These are phyloP conservation scores for Amanita molliuscula DNA, from an alignment of 768 basidiomycete genomes.

Conservation along the genomic window DNA sequence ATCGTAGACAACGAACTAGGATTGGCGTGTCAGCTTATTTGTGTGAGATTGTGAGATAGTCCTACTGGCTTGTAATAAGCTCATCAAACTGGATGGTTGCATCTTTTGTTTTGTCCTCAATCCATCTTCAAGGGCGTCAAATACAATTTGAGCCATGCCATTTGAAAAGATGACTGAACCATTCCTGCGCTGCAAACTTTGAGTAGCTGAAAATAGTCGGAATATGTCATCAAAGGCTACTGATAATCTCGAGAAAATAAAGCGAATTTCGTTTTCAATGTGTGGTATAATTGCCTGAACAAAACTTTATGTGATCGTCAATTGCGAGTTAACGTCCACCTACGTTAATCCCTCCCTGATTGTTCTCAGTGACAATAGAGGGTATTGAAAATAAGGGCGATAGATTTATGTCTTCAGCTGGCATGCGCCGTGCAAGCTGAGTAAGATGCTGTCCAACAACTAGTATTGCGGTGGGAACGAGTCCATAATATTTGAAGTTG, in stretches of 20 bases:
- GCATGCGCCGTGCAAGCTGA: slow-evolving; percentile 43
- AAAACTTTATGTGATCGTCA: slow-evolving; percentile 1
- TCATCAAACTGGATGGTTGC: slow-evolving; percentile 34
- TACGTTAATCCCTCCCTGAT: slow-evolving; percentile 49
- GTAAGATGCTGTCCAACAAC: slow-evolving; percentile 48
- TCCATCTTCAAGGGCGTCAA: slow-evolving; percentile 44
- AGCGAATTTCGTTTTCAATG: slow-evolving; percentile 52
- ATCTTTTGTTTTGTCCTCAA: slow-evolving; percentile 43
- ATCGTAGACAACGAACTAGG: slow-evolving; percentile 2
- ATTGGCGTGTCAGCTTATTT: neutral
- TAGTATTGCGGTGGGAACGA: slow-evolving; percentile 15
- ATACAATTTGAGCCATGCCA: slow-evolving; percentile 29
- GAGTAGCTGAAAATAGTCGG: slow-evolving; percentile 38
- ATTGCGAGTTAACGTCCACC: slow-evolving; percentile 10
- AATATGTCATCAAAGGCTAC: slow-evolving; percentile 33
- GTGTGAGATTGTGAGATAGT: neutral
- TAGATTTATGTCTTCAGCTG: slow-evolving; percentile 44
- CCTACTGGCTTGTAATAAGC: slow-evolving; percentile 43
- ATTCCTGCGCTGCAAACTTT: slow-evolving; percentile 30
- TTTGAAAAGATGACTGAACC: slow-evolving; percentile 17
- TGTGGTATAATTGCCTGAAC: slow-evolving; percentile 47
- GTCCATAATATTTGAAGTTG: neutral
- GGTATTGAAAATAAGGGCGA: slow-evolving; percentile 45
- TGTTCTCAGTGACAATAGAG: slow-evolving; percentile 44
- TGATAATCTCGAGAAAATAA: slow-evolving; percentile 36